Evolutionary conservation across 257 asterid species (phyloP), one percentile per base, ranked within the genome.

Genomic region (Knoxia roxburghii): DNA sequence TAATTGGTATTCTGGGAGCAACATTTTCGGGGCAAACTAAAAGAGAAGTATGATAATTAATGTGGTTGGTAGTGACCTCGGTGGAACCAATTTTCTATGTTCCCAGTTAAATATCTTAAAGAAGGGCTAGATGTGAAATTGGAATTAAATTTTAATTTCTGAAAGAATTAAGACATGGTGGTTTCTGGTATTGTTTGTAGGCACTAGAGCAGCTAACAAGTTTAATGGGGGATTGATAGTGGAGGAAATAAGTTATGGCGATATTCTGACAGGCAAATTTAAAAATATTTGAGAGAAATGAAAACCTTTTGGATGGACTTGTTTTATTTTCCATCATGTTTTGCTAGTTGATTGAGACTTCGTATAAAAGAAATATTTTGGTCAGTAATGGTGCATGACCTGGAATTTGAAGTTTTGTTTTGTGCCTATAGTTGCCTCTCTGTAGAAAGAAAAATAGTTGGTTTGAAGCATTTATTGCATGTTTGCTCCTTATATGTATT

Each of bases 281-380:
- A 64, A 29, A 64, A 13, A 20, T 13, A 46, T 27, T 64, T 64
- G 27, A 39, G 57, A 29, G 43, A 29, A 39, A 11, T 40, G 29
- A 9, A 2, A 43, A 45, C 27, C 21, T n/a, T 64, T 11, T 17
- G 14, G 32, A 41, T 15, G 2, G 7, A 26, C 23, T 13, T 20
- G 68, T 21, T 35, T 63, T 40, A 21, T 61, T 63, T 63, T 63
- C 51, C 23, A 15, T 24, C 27, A 27, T 40, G 24, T 43, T 64
- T 45, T 7, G 17, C 43, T 1, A 40, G 43, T 45, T 13, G 45
- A 39, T 3, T 64, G 29, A 48, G 13, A 7, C 18, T 64, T 48
- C 32, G 14, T 48, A 8, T 48, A 10, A 24, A 45, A 29, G 43
- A 26, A 17, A 46, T 5, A 7, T 29, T 48, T 46, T 48, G 45